Conservation (phyloP, 805 yeast species). For the Limtongia smithiae region DNA sequence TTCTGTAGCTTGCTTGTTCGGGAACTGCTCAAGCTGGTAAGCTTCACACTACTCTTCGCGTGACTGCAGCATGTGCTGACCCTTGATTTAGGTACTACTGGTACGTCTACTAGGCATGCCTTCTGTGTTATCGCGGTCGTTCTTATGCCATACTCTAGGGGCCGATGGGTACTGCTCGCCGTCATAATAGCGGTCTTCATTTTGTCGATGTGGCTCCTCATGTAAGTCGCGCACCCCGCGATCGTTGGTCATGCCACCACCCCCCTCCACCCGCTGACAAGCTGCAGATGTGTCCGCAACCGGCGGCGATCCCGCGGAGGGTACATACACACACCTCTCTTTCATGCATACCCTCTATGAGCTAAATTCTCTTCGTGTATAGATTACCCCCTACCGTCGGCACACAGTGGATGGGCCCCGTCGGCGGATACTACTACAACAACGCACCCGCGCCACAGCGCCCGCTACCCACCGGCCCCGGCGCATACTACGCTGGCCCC, state of each 20-base stretch:
- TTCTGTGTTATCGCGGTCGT: too few species aligned
- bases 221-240: conserved; percentile 8
- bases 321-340: conserved; percentile 1
- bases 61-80: too few species aligned
- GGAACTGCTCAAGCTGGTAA: too few species aligned
- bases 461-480: conserved; percentile 7
- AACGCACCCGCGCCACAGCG: not conserved
- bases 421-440: conserved; percentile 13
- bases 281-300: conserved; percentile 12
- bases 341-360: too few species aligned
- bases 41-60: too few species aligned
- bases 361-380: not conserved
- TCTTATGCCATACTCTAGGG: too few species aligned
- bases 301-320: conserved; percentile 14
- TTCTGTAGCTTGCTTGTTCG: too few species aligned
- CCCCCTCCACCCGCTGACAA: not conserved
- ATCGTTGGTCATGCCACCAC: not conserved
- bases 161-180: conserved; percentile 23
- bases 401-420: conserved; percentile 22
- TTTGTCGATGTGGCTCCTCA: conserved; percentile 8
- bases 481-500: conserved; percentile 18
- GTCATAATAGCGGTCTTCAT: conserved; percentile 9
- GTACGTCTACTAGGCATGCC: too few species aligned
- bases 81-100: too few species aligned
- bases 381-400: conserved; percentile 24